These are phyloP conservation scores for Didymella arachidicola DNA, from an alignment of 2,329 filamentous ascomycete genomes.

Conservation along the genomic window DNA sequence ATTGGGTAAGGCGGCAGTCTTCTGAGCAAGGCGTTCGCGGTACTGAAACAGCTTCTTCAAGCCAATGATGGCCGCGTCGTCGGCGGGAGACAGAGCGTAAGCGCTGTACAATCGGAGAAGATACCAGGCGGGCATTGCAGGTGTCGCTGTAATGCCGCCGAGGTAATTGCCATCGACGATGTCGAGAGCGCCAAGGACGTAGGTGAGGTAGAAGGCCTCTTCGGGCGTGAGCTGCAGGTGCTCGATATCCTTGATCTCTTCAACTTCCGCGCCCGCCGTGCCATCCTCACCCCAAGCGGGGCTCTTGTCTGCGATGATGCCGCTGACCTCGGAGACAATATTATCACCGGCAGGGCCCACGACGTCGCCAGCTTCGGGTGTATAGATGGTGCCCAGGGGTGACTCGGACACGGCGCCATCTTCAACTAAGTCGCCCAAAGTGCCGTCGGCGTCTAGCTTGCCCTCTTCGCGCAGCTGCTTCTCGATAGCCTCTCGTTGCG, in stretches of 20 bases:
- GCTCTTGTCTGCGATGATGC: slow-evolving; percentile 18
- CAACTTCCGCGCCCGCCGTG: slow-evolving; percentile 10
- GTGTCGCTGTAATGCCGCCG: slow-evolving; percentile 52
- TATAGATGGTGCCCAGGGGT: slow-evolving; percentile 32
- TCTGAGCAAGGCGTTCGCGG: slow-evolving; percentile 19
- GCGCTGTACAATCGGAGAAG: slow-evolving; percentile 67
- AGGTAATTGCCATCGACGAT: slow-evolving; percentile 66
- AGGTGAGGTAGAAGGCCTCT: slow-evolving; percentile 89
- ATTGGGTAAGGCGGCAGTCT: slow-evolving; percentile 16
- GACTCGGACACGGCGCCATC: slow-evolving; percentile 31
- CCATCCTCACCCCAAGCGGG: slow-evolving; percentile 19
- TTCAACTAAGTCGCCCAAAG: slow-evolving; percentile 42
- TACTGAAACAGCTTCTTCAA: slow-evolving; percentile 27
- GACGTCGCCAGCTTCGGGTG: slow-evolving; percentile 23
- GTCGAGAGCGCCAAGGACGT: slow-evolving; percentile 76
- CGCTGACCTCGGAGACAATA: slow-evolving; percentile 25
- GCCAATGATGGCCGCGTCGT: slow-evolving; percentile 23
- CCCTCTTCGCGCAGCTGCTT: slow-evolving; percentile 68
- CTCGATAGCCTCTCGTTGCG: slow-evolving; percentile 84
- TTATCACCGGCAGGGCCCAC: slow-evolving; percentile 19
- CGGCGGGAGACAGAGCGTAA: slow-evolving; percentile 68
- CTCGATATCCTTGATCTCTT: slow-evolving; percentile 63
- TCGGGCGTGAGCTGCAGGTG: slow-evolving; percentile 91
- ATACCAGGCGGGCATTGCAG: slow-evolving; percentile 30
- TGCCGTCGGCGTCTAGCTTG: slow-evolving; percentile 39